Percentiles rank a stretch among this genome's conserved stretches.
Evolutionary conservation across 2,329 filamentous ascomycete genomes (phyloP).

Genomic region (Fusarium dlaminii): DNA sequence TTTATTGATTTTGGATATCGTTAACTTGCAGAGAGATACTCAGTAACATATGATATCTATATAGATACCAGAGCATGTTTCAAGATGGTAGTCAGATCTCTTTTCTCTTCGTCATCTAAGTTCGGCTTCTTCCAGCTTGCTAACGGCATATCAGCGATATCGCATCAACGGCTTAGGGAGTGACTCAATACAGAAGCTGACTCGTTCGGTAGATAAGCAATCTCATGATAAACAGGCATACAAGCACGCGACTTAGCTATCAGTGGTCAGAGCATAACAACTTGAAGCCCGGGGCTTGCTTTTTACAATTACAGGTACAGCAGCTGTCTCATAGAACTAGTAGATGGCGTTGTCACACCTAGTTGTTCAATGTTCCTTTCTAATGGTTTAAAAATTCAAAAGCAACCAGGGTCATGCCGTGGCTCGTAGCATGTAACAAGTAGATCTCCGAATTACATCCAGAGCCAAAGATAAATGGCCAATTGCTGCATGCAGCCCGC

Average conservation of each 20-base stretch:
- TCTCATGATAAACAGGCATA: background rate
- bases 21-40: background rate
- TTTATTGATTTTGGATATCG: background rate
- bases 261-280: too few relatives aligned
- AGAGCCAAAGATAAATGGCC: background rate
- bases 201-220: background rate
- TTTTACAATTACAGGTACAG: background rate
- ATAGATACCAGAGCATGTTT: fast-evolving
- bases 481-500: background rate
- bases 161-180: background rate
- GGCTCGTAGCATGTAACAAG: too few relatives aligned
- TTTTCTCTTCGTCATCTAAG: fast-evolving
- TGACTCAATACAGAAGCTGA: background rate
- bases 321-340: background rate
- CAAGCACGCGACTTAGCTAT: background rate
- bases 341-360: background rate
- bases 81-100: fast-evolving
- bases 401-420: fast-evolving
- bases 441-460: too few relatives aligned
- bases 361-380: too few relatives aligned
- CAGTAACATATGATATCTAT: fast-evolving
- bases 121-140: background rate
- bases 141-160: background rate
- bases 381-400: too few relatives aligned
- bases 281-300: background rate